These are phyloP conservation scores for Viridothelium virens DNA, from an alignment of 495 filamentous ascomycete species.

Conservation along the genomic window DNA sequence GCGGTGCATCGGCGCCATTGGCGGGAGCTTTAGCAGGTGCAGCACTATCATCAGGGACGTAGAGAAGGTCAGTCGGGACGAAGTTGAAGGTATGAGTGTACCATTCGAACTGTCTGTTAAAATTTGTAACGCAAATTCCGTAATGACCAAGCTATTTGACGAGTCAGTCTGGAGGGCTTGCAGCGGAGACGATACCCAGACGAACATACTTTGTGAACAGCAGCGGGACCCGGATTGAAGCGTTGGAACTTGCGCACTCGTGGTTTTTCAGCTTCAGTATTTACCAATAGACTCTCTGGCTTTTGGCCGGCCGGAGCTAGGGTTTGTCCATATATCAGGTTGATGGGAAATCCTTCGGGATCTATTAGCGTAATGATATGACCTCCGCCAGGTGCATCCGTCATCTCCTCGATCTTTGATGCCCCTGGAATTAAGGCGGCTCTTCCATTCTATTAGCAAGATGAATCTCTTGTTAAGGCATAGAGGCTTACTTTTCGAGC, in stretches of 20 bases:
- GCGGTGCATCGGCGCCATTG: not conserved
- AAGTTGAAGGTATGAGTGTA: constrained; percentile 64
- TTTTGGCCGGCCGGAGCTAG: constrained; percentile 36
- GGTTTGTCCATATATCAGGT: constrained; percentile 50
- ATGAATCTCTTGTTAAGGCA: not conserved
- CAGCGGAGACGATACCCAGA: not conserved
- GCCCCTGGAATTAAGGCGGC: constrained; percentile 23
- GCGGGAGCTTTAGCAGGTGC: constrained; percentile 12
- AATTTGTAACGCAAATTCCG: constrained; percentile 55
- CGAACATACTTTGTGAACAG: constrained; percentile 51
- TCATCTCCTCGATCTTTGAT: constrained; percentile 42
- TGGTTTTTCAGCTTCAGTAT: constrained; percentile 39
- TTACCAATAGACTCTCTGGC: constrained; percentile 43
- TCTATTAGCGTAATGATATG: constrained; percentile 51
- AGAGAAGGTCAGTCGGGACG: constrained; percentile 47
- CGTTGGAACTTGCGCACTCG: constrained; percentile 32
- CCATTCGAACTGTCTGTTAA: constrained; percentile 50
- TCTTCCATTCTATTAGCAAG: not conserved
- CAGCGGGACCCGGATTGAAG: constrained; percentile 52
- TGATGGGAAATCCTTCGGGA: constrained; percentile 52
- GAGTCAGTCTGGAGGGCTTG: not conserved
- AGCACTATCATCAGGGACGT: constrained; percentile 32
- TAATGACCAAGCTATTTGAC: constrained; percentile 55
- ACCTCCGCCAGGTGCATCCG: constrained; percentile 51
- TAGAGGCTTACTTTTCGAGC: constrained; percentile 28